Evolutionary conservation across 805 yeast genomes (phyloP), one percentile per base, ranked within the genome.

Genomic region (Zygoascus bituminiphila): DNA sequence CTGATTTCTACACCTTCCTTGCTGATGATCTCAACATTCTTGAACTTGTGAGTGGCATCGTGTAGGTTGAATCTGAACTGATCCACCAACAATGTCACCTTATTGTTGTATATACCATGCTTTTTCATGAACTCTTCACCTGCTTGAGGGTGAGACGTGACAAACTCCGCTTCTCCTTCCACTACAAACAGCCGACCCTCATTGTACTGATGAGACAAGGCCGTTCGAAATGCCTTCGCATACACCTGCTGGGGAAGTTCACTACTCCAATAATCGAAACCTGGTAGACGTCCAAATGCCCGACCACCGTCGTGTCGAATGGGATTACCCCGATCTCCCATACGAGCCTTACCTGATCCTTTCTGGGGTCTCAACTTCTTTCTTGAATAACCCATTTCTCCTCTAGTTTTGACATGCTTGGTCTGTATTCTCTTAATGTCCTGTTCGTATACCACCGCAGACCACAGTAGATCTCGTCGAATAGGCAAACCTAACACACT

Each of bases 271-370:
- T 36, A 47, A 64, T 91, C 95, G 60, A 84, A 88, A 44, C 96
- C 95, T 2, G 96, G 96, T 47, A 77, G 78, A 63, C 93, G 82
- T 14, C 93, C 96, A 59, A 83, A 78, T 0, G 98, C 97, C 58
- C 82, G 75, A 46, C 91, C 88, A 64, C 96, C 96, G 61, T 84
- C 87, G 60, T 79, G 81, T 70, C 96, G 81, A 41, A 82, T 84
- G 44, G 98, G 98, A 21, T 96, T 87, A 61, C 89, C 91, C 51
- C 85, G 88, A 68, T 89, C 97, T 71, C 99, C 99, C 47, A 79
- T 83, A 74, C 99, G 82, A 47, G 99, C 99, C 53, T 77, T 76
- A 69, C 99, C 99, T 14, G 87, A 71, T 51, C 98, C 98, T 68
- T 93, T 93, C 69, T 93, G 98, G 25, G 88, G 86, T 35, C 79